phyloP scores from a whole-genome alignment of 2,329 filamentous ascomycete genomes.

The Sarocladiaceae sp. region DNA sequence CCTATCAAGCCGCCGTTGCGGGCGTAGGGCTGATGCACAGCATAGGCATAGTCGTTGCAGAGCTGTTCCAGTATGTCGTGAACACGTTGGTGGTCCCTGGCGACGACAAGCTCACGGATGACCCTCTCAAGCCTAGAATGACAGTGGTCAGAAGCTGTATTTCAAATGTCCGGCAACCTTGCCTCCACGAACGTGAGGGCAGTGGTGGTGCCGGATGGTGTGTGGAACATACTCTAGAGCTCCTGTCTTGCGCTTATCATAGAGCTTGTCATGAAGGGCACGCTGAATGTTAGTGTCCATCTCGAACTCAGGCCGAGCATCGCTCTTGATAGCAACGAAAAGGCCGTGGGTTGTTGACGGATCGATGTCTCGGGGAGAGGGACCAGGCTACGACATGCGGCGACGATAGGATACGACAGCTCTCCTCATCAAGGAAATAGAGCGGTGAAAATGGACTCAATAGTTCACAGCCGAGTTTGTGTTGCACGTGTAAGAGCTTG shows the following conservation, averaged over 20 bases:
- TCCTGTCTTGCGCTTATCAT: slow-evolving; percentile 94
- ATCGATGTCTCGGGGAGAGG: slow-evolving; percentile 6
- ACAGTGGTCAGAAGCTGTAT: neutral
- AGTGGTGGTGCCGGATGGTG: slow-evolving; percentile 4
- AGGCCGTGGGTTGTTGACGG: neutral
- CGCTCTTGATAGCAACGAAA: slow-evolving; percentile 5
- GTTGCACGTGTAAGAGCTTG: no score
- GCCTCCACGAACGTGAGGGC: no score
- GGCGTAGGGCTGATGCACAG: slow-evolving; percentile 92
- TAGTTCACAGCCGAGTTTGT: no score
- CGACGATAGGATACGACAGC: no score
- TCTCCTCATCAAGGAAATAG: no score
- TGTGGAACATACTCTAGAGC: slow-evolving; percentile 81
- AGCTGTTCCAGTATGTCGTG: slow-evolving; percentile 89
- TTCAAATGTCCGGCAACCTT: neutral
- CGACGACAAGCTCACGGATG: slow-evolving; percentile 75
- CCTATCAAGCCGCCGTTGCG: slow-evolving; percentile 95
- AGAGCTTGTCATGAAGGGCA: slow-evolving; percentile 93
- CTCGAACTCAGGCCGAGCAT: slow-evolving; percentile 17
- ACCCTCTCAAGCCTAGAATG: slow-evolving; percentile 73
- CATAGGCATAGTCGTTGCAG: slow-evolving; percentile 96
- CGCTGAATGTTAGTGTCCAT: slow-evolving; percentile 92
- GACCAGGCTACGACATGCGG: neutral
- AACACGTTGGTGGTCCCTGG: slow-evolving; percentile 73
- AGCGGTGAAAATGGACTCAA: no score